These are phyloP conservation scores for Meredithiella fracta DNA, from an alignment of 2,329 filamentous ascomycete species.

Conservation along the genomic window DNA sequence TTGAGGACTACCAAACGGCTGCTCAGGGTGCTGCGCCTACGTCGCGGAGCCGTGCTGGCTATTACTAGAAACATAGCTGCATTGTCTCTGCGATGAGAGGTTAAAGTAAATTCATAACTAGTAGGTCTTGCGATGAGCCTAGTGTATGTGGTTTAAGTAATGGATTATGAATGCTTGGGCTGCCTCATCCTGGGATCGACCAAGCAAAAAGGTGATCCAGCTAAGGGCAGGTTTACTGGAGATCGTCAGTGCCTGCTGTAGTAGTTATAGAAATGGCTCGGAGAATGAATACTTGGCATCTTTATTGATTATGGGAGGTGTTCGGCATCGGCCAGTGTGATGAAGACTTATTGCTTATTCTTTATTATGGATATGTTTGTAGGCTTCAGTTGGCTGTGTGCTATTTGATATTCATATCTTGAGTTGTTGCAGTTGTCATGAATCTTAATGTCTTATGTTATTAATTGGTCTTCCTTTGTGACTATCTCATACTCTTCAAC, in stretches of 20 bases:
- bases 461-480: background rate
- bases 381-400: background rate
- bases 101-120: background rate
- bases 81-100: background rate
- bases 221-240: background rate
- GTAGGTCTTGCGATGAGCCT: no score
- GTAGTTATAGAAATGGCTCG: background rate
- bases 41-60: background rate
- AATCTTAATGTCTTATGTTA: conserved; percentile 1
- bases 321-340: no score
- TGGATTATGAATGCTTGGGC: no score
- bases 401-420: background rate
- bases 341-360: background rate
- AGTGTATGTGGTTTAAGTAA: no score
- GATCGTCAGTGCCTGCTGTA: background rate
- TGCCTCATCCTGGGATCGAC: no score
- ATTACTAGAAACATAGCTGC: conserved; percentile 1
- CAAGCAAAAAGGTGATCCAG: no score
- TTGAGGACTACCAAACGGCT: conserved; percentile 26
- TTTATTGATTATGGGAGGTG: background rate
- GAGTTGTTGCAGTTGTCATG: background rate
- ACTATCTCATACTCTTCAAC: no score
- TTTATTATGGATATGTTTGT: background rate
- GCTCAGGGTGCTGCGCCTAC: background rate
- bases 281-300: no score